These are phyloP conservation scores for Gryganskiella cystojenkinii DNA, from an alignment of 192 early-diverging fungal species.

Conservation along the genomic window DNA sequence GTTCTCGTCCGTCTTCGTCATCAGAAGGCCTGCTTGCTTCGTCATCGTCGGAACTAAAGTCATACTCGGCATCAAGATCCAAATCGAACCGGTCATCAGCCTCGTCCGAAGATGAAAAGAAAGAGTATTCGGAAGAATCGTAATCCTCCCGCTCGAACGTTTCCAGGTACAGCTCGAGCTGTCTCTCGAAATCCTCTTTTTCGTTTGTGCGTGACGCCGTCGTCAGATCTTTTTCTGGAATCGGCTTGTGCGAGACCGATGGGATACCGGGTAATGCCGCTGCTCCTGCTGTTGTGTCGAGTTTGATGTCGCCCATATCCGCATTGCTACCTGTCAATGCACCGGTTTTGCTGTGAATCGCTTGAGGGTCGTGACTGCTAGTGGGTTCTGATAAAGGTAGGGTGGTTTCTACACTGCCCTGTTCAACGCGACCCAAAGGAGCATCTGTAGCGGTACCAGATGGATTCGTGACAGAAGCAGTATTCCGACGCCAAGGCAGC, in stretches of 20 bases:
- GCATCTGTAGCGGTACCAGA: too few species aligned
- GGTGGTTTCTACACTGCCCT: neutral
- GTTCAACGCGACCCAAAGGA: too few species aligned
- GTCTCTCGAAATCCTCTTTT: neutral
- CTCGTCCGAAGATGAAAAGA: conserved; percentile 20
- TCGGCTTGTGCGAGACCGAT: neutral
- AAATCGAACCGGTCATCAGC: conserved; percentile 5
- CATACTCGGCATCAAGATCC: neutral
- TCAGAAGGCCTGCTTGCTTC: neutral
- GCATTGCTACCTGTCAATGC: too few species aligned
- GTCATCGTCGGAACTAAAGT: neutral
- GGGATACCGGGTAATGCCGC: neutral
- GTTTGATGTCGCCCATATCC: too few species aligned
- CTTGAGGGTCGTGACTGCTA: too few species aligned
- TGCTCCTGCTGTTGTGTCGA: neutral
- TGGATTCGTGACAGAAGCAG: neutral
- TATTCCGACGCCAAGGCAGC: neutral
- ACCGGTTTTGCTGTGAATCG: too few species aligned
- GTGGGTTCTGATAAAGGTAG: too few species aligned
- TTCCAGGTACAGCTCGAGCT: conserved; percentile 9
- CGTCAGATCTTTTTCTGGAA: neutral
- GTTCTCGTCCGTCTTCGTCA: too few species aligned
- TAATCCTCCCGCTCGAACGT: conserved; percentile 32
- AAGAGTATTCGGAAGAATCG: conserved; percentile 32
- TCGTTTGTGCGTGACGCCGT: neutral